A percentile compares a stretch with the other conserved stretches of the same genome.
phyloP scores from a whole-genome alignment of 1,284 basidiomycete species.

The Marasmius fiardii region DNA sequence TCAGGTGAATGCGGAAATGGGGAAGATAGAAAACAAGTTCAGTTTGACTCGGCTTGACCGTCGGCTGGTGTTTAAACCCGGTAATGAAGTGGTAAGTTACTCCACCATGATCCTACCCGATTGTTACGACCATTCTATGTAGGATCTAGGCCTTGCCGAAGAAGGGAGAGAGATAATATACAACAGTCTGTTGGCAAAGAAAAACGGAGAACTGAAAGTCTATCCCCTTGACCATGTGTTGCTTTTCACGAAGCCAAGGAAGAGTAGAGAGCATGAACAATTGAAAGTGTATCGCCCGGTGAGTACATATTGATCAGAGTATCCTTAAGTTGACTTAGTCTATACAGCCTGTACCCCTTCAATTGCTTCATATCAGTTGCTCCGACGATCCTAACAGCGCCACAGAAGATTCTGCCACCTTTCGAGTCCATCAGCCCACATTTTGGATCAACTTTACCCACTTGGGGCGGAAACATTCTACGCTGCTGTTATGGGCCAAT shows the following conservation, averaged over 20 bases:
- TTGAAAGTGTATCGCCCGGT: slow-evolving; percentile 93
- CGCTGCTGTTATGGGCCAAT: slow-evolving; percentile 90
- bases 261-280: slow-evolving; percentile 90
- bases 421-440: slow-evolving; percentile 44
- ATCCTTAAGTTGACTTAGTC: slow-evolving; percentile 11
- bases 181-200: slow-evolving; percentile 91
- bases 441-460: slow-evolving; percentile 93
- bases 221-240: slow-evolving; percentile 98
- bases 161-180: slow-evolving; percentile 90
- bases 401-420: slow-evolving; percentile 15
- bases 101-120: background rate
- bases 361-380: slow-evolving; percentile 84
- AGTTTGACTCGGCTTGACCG: slow-evolving; percentile 89
- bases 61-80: slow-evolving; percentile 82
- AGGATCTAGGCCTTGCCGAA: slow-evolving; percentile 87
- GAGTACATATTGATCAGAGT: slow-evolving; percentile 26
- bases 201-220: slow-evolving; percentile 89
- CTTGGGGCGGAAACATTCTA: slow-evolving; percentile 91
- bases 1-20: slow-evolving; percentile 90
- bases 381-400: slow-evolving; percentile 63
- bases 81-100: slow-evolving; percentile 75
- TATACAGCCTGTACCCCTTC: slow-evolving; percentile 88
- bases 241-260: slow-evolving; percentile 84
- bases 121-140: slow-evolving; percentile 8
- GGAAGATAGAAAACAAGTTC: slow-evolving; percentile 91